Conservation (phyloP, 2,329 filamentous ascomycete species). For the Clonostachys sp. region DNA sequence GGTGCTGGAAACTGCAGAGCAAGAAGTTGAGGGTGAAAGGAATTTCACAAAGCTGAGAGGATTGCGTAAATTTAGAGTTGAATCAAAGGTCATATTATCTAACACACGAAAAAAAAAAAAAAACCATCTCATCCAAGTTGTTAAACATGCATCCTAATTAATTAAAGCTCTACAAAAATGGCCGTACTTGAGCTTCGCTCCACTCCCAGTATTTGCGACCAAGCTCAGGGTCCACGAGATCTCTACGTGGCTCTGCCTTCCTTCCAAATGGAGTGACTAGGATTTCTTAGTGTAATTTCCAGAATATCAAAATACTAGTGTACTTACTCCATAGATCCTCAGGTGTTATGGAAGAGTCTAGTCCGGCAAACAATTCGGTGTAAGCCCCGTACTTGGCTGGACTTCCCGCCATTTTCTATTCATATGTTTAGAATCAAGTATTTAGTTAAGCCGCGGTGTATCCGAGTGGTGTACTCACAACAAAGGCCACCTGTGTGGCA, state of each 20-base stretch:
- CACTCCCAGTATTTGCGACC: conserved; percentile 33
- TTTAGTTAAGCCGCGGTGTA: background rate
- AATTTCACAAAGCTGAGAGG: too few species aligned
- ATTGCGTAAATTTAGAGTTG: too few species aligned
- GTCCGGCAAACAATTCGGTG: conserved; percentile 40
- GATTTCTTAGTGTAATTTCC: background rate
- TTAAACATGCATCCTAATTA: too few species aligned
- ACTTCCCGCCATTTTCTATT: conserved; percentile 6
- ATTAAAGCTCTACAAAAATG: conserved; percentile 4
- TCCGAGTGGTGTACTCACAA: background rate
- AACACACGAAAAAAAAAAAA: too few species aligned
- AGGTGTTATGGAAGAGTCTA: conserved; percentile 33
- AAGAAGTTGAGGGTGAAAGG: too few species aligned
- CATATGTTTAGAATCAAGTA: background rate
- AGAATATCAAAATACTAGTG: background rate
- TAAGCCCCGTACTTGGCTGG: conserved; percentile 35
- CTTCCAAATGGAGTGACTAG: conserved; percentile 26
- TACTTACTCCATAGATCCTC: conserved; percentile 25
- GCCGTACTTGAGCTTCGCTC: conserved; percentile 29
- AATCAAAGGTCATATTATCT: too few species aligned
- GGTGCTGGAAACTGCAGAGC: too few species aligned
- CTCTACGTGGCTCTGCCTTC: conserved; percentile 21
- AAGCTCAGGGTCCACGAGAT: conserved; percentile 19
- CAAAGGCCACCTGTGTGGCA: background rate
- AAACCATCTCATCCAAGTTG: too few species aligned